Evolutionary conservation across 164 flowering plant genomes (phyloP).

Genomic region (Hamamelis virginiana): DNA sequence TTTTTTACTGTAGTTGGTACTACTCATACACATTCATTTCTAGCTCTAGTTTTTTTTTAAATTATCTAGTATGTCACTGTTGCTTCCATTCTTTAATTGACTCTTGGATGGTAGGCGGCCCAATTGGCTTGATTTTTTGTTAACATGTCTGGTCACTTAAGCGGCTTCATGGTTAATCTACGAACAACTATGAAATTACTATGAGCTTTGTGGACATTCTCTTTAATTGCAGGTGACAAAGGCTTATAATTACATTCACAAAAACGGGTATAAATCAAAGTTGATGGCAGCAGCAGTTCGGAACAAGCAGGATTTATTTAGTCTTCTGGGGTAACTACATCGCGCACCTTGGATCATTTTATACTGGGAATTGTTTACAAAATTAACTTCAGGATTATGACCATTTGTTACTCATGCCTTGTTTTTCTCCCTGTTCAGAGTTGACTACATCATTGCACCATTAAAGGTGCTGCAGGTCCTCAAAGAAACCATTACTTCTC

Average conservation of each 20-base stretch:
- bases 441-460: slow-evolving; percentile 92
- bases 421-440: slow-evolving; percentile 45
- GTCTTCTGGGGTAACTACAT: slow-evolving; percentile 73
- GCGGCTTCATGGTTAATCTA: not conserved
- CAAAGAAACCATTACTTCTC: slow-evolving; percentile 67
- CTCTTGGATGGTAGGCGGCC: not conserved
- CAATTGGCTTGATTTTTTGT: not conserved
- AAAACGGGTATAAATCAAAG: slow-evolving; percentile 86
- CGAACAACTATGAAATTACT: not conserved
- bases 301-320: slow-evolving; percentile 94
- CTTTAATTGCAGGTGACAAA: slow-evolving; percentile 64
- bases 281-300: slow-evolving; percentile 98
- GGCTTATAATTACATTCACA: slow-evolving; percentile 94
- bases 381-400: not conserved
- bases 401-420: slow-evolving; percentile 2
- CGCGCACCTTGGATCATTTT: not conserved
- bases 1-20: not conserved
- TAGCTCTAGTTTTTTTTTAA: not conserved
- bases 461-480: slow-evolving; percentile 90
- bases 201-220: not conserved
- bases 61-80: too few relatives aligned
- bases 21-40: not conserved
- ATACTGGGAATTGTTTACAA: not conserved
- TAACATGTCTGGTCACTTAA: not conserved
- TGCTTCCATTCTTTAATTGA: not conserved